Evolutionary conservation across 371 early-diverging fungal species (phyloP).

Genomic region (Mycotypha africana): DNA sequence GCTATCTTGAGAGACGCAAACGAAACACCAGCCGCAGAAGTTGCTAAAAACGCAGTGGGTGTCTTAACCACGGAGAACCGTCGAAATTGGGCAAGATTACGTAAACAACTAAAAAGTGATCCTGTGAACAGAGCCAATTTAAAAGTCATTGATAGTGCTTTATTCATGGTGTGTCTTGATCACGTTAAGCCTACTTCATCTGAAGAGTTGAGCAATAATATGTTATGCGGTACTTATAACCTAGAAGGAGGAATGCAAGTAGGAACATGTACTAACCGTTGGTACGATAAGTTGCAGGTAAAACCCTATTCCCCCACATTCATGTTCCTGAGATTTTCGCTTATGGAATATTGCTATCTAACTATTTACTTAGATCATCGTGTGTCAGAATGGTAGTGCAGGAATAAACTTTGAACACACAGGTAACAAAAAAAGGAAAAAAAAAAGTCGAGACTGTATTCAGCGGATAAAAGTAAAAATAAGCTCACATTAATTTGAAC

Average conservation of each 20-base stretch:
- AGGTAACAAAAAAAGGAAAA: conserved; percentile 26
- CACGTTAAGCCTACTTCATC: conserved; percentile 44
- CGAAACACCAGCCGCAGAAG: conserved; percentile 28
- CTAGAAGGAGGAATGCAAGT: conserved; percentile 47
- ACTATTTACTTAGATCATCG: conserved; percentile 38
- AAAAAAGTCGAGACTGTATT: not conserved
- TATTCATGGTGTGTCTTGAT: conserved; percentile 83
- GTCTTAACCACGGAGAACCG: conserved; percentile 69
- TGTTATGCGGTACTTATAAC: conserved; percentile 54
- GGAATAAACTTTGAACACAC: conserved; percentile 60
- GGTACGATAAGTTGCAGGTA: conserved; percentile 60
- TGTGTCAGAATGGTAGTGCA: conserved; percentile 56
- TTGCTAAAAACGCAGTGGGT: conserved; percentile 53
- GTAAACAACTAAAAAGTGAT: conserved; percentile 31
- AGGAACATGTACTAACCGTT: conserved; percentile 57
- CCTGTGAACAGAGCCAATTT: conserved; percentile 55
- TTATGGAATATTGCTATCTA: too few species aligned
- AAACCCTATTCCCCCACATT: conserved; percentile 4
- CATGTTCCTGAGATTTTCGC: too few species aligned
- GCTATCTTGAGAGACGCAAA: conserved; percentile 38
- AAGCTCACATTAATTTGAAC: not conserved
- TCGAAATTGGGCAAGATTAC: conserved; percentile 64
- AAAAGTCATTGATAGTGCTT: conserved; percentile 60
- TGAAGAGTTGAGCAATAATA: conserved; percentile 47
- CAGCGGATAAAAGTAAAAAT: not conserved